Evolutionary conservation across 306 rosid species (phyloP).

Genomic region (Cicer cuneatum): DNA sequence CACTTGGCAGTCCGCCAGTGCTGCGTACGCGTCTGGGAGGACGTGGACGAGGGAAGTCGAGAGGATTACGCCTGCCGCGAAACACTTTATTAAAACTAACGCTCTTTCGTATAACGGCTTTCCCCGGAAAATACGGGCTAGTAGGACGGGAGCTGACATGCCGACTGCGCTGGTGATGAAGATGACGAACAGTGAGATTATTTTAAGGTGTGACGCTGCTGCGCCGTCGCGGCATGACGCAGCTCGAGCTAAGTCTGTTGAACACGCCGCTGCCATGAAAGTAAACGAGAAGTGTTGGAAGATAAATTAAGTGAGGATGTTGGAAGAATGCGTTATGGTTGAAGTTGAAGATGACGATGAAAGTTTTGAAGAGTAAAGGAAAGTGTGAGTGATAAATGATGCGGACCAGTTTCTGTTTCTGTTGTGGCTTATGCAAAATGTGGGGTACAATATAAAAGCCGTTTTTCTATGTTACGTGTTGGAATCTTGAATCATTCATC

Average conservation of each 20-base stretch:
- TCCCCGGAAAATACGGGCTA: slow-evolving; percentile 78
- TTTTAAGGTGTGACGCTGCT: slow-evolving; percentile 75
- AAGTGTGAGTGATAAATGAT: slow-evolving; percentile 31
- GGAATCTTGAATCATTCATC: slow-evolving; percentile 21
- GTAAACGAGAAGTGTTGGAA: neutral
- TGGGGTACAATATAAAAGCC: neutral
- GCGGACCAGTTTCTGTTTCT: slow-evolving; percentile 8
- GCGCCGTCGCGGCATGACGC: slow-evolving; percentile 62
- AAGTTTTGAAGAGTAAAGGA: neutral
- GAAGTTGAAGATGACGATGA: slow-evolving; percentile 8
- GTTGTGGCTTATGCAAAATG: slow-evolving; percentile 7
- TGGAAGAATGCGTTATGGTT: neutral
- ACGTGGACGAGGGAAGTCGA: slow-evolving; percentile 97
- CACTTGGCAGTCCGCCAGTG: slow-evolving; percentile 86
- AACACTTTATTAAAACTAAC: slow-evolving; percentile 70
- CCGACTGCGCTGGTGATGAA: slow-evolving; percentile 78
- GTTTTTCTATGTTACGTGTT: slow-evolving; percentile 3
- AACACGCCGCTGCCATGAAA: slow-evolving; percentile 58
- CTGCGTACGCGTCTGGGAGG: slow-evolving; percentile 85
- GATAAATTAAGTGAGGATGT: neutral
- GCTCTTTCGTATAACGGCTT: slow-evolving; percentile 82
- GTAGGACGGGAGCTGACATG: slow-evolving; percentile 71
- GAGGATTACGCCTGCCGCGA: slow-evolving; percentile 96
- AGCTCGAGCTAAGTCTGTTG: slow-evolving; percentile 50
- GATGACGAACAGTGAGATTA: slow-evolving; percentile 67